A percentile compares a stretch with the other conserved stretches of the same genome.
phyloP scores from a whole-genome alignment of 192 early-diverging fungal genomes.

The Coemansia sp. region DNA sequence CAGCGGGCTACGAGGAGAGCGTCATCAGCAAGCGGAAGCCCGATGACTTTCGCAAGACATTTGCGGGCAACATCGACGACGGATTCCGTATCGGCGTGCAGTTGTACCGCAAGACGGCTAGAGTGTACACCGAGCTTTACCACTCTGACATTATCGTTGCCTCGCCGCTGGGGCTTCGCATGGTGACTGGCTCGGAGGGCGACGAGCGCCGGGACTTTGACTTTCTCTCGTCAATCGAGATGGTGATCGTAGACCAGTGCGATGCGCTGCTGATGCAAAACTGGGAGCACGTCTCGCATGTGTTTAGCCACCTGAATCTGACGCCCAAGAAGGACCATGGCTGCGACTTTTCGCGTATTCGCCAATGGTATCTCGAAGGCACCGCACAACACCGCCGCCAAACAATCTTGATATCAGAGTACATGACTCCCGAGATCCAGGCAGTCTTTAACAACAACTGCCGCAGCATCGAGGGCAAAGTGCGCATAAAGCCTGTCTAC shows the following conservation, averaged over 20 bases:
- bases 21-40: slow-evolving; percentile 65
- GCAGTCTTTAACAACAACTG: slow-evolving; percentile 76
- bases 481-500: slow-evolving; percentile 67
- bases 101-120: slow-evolving; percentile 83
- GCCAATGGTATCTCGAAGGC: slow-evolving; percentile 85
- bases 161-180: slow-evolving; percentile 88
- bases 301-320: slow-evolving; percentile 83
- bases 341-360: slow-evolving; percentile 94
- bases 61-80: slow-evolving; percentile 96
- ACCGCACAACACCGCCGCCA: slow-evolving; percentile 86
- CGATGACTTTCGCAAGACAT: slow-evolving; percentile 80
- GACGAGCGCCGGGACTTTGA: slow-evolving; percentile 93
- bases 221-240: slow-evolving; percentile 91
- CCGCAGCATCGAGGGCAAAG: slow-evolving; percentile 63
- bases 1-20: slow-evolving; percentile 63
- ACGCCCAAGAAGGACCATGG: slow-evolving; percentile 92
- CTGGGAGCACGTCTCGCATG: slow-evolving; percentile 92
- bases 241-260: slow-evolving; percentile 85
- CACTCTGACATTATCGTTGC: slow-evolving; percentile 89
- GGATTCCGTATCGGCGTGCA: slow-evolving; percentile 92
- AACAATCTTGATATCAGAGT: slow-evolving; percentile 81
- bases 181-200: slow-evolving; percentile 75
- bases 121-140: slow-evolving; percentile 89
- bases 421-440: slow-evolving; percentile 90
- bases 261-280: slow-evolving; percentile 96